Evolutionary conservation across 179 eudicot genomes (phyloP).

Genomic region (Silene noctiflora): DNA sequence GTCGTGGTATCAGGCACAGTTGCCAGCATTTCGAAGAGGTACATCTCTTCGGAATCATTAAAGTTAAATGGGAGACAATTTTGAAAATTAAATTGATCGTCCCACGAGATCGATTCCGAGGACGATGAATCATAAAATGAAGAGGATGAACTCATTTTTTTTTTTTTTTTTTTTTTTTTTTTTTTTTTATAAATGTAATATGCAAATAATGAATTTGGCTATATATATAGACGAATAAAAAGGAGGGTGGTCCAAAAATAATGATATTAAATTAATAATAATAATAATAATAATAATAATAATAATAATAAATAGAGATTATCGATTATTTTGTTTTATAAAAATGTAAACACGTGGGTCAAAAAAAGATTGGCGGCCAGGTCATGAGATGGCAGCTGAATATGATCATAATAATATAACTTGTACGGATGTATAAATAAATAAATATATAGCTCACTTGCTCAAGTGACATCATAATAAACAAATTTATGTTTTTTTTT

Average conservation of each 20-base stretch:
- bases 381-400: slow-evolving; percentile 26
- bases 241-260: background rate
- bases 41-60: slow-evolving; percentile 49
- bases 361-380: slow-evolving; percentile 30
- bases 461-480: slow-evolving; percentile 7
- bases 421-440: background rate
- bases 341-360: slow-evolving; percentile 28
- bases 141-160: slow-evolving; percentile 19
- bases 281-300: background rate
- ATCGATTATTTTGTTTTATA: slow-evolving; percentile 14
- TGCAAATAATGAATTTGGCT: slow-evolving; percentile 13
- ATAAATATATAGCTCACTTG: slow-evolving; percentile 3
- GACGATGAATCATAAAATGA: slow-evolving; percentile 22
- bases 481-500: background rate
- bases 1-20: background rate
- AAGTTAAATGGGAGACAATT: slow-evolving; percentile 41
- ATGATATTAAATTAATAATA: background rate
- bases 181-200: background rate
- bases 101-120: slow-evolving; percentile 16
- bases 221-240: slow-evolving; percentile 14
- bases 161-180: background rate
- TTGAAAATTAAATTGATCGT: background rate
- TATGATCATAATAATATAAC: background rate
- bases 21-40: slow-evolving; percentile 35
- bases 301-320: background rate